Percentiles rank a stretch among this genome's conserved stretches.
Conservation (phyloP, 2,329 filamentous ascomycete species). For the Balansia obtecta region DNA sequence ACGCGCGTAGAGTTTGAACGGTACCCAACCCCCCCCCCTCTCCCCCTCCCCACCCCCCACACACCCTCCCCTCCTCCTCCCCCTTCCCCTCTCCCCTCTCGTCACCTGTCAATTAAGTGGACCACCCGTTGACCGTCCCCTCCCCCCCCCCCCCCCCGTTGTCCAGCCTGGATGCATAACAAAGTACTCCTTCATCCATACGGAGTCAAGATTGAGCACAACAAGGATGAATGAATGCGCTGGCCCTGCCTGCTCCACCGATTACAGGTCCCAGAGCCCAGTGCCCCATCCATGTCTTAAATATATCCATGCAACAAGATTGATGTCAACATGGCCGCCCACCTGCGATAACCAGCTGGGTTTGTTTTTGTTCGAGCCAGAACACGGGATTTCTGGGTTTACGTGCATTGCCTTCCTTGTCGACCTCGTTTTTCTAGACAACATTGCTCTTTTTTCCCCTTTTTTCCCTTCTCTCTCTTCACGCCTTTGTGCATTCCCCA, state of each 20-base stretch:
- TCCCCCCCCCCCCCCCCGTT: too few species aligned
- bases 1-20: too few species aligned
- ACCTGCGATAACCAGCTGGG: neutral
- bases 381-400: neutral
- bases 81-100: too few species aligned
- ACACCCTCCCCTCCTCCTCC: too few species aligned
- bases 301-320: neutral
- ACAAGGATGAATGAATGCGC: too few species aligned
- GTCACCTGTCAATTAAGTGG: too few species aligned
- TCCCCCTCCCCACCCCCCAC: too few species aligned
- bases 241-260: neutral
- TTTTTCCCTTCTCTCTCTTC: neutral
- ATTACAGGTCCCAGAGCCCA: neutral
- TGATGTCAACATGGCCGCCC: conserved; percentile 3
- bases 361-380: conserved; percentile 4
- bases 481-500: neutral
- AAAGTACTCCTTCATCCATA: too few species aligned
- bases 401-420: neutral
- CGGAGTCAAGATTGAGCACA: too few species aligned
- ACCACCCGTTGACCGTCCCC: too few species aligned
- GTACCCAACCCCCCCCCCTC: too few species aligned
- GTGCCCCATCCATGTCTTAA: neutral
- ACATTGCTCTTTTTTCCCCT: neutral
- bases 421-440: neutral
- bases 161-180: too few species aligned